Conservation (phyloP, 768 basidiomycete genomes). For the Serendipita indica region DNA sequence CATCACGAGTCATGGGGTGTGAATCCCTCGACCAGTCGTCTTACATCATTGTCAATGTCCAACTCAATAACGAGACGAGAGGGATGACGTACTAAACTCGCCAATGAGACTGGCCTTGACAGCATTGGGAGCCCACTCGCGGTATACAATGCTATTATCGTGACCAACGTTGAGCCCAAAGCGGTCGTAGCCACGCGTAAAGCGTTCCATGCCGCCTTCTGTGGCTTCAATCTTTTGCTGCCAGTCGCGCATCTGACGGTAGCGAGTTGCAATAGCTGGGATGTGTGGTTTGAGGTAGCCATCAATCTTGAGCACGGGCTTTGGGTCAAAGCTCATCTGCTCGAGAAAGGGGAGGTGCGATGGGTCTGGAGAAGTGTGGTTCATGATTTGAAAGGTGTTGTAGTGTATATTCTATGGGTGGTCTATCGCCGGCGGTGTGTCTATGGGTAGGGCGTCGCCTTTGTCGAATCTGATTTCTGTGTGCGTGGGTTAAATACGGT, state of each 20-base stretch:
- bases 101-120: constrained; percentile 72
- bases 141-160: constrained; percentile 60
- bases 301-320: constrained; percentile 49
- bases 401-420: too few relatives aligned
- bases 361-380: constrained; percentile 6
- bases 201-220: constrained; percentile 74
- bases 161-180: constrained; percentile 55
- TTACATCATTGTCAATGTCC: constrained; percentile 21
- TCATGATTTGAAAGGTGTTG: too few relatives aligned
- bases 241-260: constrained; percentile 58
- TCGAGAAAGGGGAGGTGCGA: background rate
- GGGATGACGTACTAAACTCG: constrained; percentile 76
- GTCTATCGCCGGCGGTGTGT: too few relatives aligned
- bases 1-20: constrained; percentile 72
- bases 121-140: constrained; percentile 95
- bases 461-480: too few relatives aligned
- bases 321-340: constrained; percentile 29
- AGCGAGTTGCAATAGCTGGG: constrained; percentile 49
- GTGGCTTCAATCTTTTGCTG: constrained; percentile 55
- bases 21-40: constrained; percentile 78
- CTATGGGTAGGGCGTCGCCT: too few relatives aligned
- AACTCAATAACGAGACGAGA: background rate
- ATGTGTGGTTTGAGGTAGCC: constrained; percentile 61
- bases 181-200: constrained; percentile 63
- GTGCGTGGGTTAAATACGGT: too few relatives aligned